Percentiles rank a stretch among this genome's conserved stretches.
These are phyloP conservation scores for Mycena olivaceomarginata DNA, from an alignment of 768 basidiomycete genomes.

Conservation along the genomic window DNA sequence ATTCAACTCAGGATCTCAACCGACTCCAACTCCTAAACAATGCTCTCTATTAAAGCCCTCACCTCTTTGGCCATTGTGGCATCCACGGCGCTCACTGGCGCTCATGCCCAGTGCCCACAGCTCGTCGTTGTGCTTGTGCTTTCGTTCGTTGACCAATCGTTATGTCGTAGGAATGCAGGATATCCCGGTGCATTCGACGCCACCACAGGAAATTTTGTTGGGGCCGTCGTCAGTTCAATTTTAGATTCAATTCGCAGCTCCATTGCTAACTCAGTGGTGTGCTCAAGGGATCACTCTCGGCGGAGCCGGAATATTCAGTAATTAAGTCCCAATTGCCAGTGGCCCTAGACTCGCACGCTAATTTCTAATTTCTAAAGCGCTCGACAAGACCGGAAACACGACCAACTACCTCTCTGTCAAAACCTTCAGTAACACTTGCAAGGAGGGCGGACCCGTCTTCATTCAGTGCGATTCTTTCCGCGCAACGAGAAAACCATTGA, in stretches of 20 bases:
- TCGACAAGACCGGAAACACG: constrained; percentile 14
- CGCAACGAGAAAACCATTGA: neutral
- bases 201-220: constrained; percentile 13
- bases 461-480: constrained; percentile 7
- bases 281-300: constrained; percentile 15
- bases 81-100: neutral
- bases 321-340: constrained; percentile 11
- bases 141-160: neutral
- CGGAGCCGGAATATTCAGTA: constrained; percentile 29
- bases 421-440: constrained; percentile 22
- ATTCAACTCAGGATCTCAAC: neutral
- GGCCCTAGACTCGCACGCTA: neutral
- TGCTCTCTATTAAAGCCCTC: constrained; percentile 5
- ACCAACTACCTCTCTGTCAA: constrained; percentile 26
- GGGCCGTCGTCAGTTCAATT: constrained; percentile 23
- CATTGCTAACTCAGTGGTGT: neutral
- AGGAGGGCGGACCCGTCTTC: constrained; percentile 32
- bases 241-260: neutral
- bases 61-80: constrained; percentile 6
- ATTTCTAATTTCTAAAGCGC: neutral
- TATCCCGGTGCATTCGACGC: constrained; percentile 30
- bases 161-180: constrained; percentile 13
- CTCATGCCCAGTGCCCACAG: constrained; percentile 25
- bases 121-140: neutral
- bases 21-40: neutral